Evolutionary conservation across 371 early-diverging fungal species (phyloP).

Genomic region (Blyttiomyces sp.): DNA sequence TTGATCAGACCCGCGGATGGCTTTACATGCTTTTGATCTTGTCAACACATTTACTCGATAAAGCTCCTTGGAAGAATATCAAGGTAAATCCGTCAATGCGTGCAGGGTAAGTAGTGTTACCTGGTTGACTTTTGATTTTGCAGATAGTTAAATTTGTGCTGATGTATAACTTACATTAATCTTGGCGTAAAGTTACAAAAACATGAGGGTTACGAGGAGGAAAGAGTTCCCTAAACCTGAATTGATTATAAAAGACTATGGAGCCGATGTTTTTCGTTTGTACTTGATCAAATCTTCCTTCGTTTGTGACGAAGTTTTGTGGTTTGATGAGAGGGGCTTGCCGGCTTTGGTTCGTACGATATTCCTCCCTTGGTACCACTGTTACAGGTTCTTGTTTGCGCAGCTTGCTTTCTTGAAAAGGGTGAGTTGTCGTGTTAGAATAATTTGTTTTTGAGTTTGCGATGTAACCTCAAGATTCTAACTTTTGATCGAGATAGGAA

Average conservation of each 20-base stretch:
- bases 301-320: conserved; percentile 96
- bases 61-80: conserved; percentile 99
- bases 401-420: conserved; percentile 86
- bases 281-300: conserved; percentile 99
- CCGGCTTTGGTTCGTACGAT: conserved; percentile 94
- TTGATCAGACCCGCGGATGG: conserved; percentile 99
- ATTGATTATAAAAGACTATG: conserved; percentile 84
- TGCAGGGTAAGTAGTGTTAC: conserved; percentile 63
- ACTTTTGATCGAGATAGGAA: too few species aligned
- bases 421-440: too few species aligned
- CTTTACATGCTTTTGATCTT: conserved; percentile 99
- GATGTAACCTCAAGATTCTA: too few species aligned
- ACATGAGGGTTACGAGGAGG: conserved; percentile 99
- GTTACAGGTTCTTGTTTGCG: conserved; percentile 94
- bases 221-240: conserved; percentile 99
- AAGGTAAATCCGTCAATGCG: conserved; percentile 99
- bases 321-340: conserved; percentile 98
- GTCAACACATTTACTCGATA: conserved; percentile 96
- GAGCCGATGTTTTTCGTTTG: conserved; percentile 97
- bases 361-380: conserved; percentile 99
- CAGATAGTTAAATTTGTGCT: background rate
- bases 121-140: background rate
- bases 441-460: too few species aligned
- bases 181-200: conserved; percentile 95
- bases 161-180: too few species aligned